Percentiles rank a stretch among this genome's conserved stretches.
Evolutionary conservation across 345 rosid genomes (phyloP).

Genomic region (Abelmoschus esculentus): DNA sequence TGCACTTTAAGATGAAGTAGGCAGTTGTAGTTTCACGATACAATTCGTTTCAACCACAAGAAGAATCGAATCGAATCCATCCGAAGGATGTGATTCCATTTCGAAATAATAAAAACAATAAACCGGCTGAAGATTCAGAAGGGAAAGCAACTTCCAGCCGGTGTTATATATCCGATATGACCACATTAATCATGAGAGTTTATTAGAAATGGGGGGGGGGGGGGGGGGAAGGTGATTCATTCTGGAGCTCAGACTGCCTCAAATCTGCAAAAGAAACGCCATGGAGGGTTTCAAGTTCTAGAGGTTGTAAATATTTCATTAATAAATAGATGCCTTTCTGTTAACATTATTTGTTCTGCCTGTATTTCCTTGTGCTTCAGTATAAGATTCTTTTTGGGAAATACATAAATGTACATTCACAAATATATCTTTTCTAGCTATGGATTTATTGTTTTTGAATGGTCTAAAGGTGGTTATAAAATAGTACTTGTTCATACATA

Average conservation of each 20-base stretch:
- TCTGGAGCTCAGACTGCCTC: slow-evolving; percentile 4
- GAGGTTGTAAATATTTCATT: slow-evolving; percentile 25
- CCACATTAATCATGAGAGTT: neutral
- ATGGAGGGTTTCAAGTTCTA: neutral
- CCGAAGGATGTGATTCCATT: slow-evolving; percentile 48
- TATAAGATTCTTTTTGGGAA: neutral
- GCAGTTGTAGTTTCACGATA: neutral
- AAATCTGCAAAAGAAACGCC: neutral
- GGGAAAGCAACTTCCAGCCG: neutral
- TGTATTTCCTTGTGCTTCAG: neutral
- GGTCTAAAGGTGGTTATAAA: too few relatives aligned
- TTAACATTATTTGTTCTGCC: neutral
- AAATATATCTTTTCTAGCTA: neutral
- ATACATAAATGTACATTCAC: neutral
- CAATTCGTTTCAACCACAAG: slow-evolving; percentile 6
- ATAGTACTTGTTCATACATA: too few relatives aligned
- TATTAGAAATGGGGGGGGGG: neutral
- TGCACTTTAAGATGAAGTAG: slow-evolving; percentile 9
- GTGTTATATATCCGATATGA: neutral
- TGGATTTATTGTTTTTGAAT: neutral
- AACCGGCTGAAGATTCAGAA: slow-evolving; percentile 2
- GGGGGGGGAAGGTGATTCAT: neutral
- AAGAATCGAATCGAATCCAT: slow-evolving; percentile 25
- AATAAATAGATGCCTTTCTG: neutral
- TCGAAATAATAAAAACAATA: neutral